Conservation (phyloP, 768 basidiomycete genomes). For the Russula griseocarnosa region DNA sequence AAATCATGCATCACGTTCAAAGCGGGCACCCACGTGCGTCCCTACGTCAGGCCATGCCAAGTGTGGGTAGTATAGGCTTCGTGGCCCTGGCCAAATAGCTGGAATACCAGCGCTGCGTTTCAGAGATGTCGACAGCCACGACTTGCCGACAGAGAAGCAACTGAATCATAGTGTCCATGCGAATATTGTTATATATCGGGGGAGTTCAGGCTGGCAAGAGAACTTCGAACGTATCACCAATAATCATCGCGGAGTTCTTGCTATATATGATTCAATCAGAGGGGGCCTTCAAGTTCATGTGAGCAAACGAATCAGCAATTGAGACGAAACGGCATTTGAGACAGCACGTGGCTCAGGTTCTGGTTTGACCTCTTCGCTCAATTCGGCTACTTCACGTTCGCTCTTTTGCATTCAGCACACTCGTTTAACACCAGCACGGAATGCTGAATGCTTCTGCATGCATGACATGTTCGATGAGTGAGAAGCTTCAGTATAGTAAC, state of each 20-base stretch:
- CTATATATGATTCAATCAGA: background rate
- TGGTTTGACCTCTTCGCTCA: background rate
- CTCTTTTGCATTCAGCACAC: background rate
- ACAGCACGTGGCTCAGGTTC: too few species aligned
- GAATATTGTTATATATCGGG: background rate
- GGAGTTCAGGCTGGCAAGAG: background rate
- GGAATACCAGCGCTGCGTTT: background rate
- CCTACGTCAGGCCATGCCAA: background rate
- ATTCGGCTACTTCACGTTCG: background rate
- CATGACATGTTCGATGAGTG: too few species aligned
- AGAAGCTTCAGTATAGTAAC: background rate
- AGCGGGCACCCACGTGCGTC: slow-evolving; percentile 14
- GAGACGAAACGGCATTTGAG: too few species aligned
- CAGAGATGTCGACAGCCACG: background rate
- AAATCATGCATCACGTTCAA: background rate
- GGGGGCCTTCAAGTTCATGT: too few species aligned
- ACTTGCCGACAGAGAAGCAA: background rate
- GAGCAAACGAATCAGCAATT: too few species aligned
- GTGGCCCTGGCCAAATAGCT: background rate
- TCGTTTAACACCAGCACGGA: background rate
- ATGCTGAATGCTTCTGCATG: background rate
- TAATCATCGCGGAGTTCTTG: background rate
- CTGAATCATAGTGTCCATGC: background rate
- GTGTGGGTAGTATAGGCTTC: background rate
- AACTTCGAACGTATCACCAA: background rate